A percentile compares a stretch with the other conserved stretches of the same genome.
Conservation (phyloP, 768 basidiomycete species). For the Mycena polygramma region DNA sequence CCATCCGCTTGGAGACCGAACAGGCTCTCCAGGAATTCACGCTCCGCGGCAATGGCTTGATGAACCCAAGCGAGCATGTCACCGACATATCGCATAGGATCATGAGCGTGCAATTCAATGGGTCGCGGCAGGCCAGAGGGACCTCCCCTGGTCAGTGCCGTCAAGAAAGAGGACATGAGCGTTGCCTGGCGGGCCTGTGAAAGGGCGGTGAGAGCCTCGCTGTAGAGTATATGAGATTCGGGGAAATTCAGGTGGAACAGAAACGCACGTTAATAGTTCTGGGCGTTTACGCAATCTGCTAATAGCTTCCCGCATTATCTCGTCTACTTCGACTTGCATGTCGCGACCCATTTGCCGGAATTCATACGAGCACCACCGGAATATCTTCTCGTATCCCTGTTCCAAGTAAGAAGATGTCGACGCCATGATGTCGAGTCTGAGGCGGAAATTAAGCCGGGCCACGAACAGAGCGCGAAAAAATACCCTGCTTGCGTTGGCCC, state of each 20-base stretch:
- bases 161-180: conserved; percentile 84
- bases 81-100: conserved; percentile 95
- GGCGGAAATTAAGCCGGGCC: conserved; percentile 6
- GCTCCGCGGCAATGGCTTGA: conserved; percentile 94
- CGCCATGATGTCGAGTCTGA: conserved; percentile 90
- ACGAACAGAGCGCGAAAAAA: conserved; percentile 30
- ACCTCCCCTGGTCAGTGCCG: conserved; percentile 90
- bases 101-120: conserved; percentile 98
- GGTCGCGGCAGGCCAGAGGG: conserved; percentile 89
- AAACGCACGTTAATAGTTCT: conserved; percentile 78
- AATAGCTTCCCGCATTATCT: conserved; percentile 79
- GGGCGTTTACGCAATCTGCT: conserved; percentile 80
- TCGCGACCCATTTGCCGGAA: conserved; percentile 86
- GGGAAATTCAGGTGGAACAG: background rate
- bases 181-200: conserved; percentile 87
- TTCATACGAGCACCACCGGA: conserved; percentile 88
- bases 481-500: conserved; percentile 85
- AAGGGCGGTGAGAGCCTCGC: conserved; percentile 81
- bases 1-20: conserved; percentile 78
- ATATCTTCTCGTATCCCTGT: conserved; percentile 90
- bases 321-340: conserved; percentile 75
- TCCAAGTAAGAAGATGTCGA: conserved; percentile 87
- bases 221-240: conserved; percentile 35
- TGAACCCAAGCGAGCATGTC: conserved; percentile 99
- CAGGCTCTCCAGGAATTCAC: conserved; percentile 91